phyloP scores from a whole-genome alignment of 2,329 filamentous ascomycete genomes.

The Aspergillus floridensis region DNA sequence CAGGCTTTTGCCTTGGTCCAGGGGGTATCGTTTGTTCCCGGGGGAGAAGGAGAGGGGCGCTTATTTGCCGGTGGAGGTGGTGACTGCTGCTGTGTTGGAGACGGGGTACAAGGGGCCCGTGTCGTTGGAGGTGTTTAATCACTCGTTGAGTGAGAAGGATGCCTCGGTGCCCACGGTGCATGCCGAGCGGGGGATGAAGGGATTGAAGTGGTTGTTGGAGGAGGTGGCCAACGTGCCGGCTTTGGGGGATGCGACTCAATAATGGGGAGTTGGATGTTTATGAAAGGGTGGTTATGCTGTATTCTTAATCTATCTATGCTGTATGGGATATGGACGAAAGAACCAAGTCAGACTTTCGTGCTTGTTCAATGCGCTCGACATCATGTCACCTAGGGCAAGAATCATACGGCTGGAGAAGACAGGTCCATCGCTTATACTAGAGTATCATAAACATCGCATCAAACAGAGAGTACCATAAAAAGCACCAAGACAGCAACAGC shows the following conservation, averaged over 20 bases:
- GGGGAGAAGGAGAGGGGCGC: slow-evolving; percentile 25
- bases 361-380: too few species aligned
- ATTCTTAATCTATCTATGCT: too few species aligned
- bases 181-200: slow-evolving; percentile 25
- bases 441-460: too few species aligned
- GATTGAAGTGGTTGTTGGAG: slow-evolving; percentile 19
- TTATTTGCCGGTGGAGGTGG: slow-evolving; percentile 34
- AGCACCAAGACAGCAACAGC: too few species aligned
- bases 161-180: slow-evolving; percentile 20
- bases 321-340: too few species aligned
- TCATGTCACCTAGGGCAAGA: too few species aligned
- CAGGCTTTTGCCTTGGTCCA: slow-evolving; percentile 31
- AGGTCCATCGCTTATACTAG: too few species aligned
- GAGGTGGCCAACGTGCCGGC: slow-evolving; percentile 17
- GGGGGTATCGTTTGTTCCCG: slow-evolving; percentile 31
- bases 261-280: too few species aligned
- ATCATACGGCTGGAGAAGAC: too few species aligned
- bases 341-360: too few species aligned
- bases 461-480: too few species aligned
- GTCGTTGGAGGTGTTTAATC: slow-evolving; percentile 35
- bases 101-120: slow-evolving; percentile 33
- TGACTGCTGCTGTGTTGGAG: slow-evolving; percentile 30
- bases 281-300: too few species aligned
- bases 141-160: slow-evolving; percentile 25
- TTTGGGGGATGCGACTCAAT: slow-evolving; percentile 17